Evolutionary conservation across 164 flowering plant species (phyloP), one percentile per base, ranked within the genome.

Genomic region (Magnolia sinica): DNA sequence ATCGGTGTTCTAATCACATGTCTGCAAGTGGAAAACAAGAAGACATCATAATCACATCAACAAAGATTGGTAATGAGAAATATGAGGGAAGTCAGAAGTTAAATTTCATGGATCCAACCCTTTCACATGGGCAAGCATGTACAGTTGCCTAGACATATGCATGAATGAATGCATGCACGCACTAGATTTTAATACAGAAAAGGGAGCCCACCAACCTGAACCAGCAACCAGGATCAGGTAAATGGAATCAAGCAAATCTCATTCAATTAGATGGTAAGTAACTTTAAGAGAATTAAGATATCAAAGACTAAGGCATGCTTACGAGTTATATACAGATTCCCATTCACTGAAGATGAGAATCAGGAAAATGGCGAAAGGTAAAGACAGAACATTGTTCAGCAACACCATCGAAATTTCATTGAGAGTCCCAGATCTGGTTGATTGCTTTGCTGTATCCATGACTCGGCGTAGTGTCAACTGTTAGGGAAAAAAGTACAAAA

Each of bases 361-460:
- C 86, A 88, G 83, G 70, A 88, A 51, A 71, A 87, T 72, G 61
- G 85, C 92, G 70, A 89, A 87, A 13, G 95, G 97, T 71, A 91
- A 79, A 66, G 97, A 92, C 11, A 91, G 73, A 37, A 84, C 78
- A 78, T 92, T 91, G 79, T 92, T 92, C 74, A 92, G 87, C 85
- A 92, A 73, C 78, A 92, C 97, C 97, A 92, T 92, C 31, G 97
- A 89, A 63, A 88, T 79, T 87, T 92, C 97, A 87, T 91, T 91
- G 18, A 91, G 91, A 72, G 90, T 83, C 70, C 95, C 97, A 80
- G 92, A 88, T 78, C 74, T 85, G 70, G 97, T 88, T 61, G 81
- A 68, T 55, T 83, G 88, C 73, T 89, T 91, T 23, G 95, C 97
- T 81, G 78, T 88, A 78, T 92, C 97, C 97, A 92, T 92, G 77